Evolutionary conservation across 305 asterid genomes (phyloP).

Genomic region (Solanum hybrid): DNA sequence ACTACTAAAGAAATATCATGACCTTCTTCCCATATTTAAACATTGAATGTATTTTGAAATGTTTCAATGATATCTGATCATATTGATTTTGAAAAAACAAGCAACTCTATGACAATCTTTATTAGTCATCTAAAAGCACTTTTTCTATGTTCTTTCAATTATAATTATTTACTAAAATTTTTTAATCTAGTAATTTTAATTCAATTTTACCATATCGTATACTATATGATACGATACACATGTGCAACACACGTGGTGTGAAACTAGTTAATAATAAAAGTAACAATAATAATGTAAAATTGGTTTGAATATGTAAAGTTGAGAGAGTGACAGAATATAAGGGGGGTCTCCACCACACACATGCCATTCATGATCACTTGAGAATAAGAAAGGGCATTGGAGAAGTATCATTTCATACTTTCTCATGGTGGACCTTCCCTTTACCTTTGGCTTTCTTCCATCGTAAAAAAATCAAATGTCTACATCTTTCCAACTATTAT

Average conservation of each 20-base stretch:
- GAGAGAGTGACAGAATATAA: conserved; percentile 30
- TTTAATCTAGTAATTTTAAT: too few relatives aligned
- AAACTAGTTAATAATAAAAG: neutral
- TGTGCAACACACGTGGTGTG: neutral
- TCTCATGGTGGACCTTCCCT: conserved; percentile 28
- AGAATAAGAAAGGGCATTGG: conserved; percentile 14
- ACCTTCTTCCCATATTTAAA: neutral
- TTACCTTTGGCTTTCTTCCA: neutral
- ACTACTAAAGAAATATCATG: neutral
- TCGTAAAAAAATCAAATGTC: neutral
- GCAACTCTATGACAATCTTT: neutral
- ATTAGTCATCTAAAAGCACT: too few relatives aligned
- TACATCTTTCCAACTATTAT: neutral
- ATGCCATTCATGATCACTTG: conserved; percentile 24
- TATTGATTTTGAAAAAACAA: too few relatives aligned
- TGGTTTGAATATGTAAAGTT: conserved; percentile 36
- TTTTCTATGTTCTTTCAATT: neutral
- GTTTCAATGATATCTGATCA: neutral
- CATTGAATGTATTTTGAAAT: too few relatives aligned
- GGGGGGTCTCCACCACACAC: conserved; percentile 24
- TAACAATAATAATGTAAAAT: neutral
- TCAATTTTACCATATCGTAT: neutral
- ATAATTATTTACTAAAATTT: neutral
- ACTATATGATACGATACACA: neutral
- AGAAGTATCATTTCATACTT: conserved; percentile 6